Evolutionary conservation across 2,329 filamentous ascomycete species (phyloP).

Genomic region (Aureobasidium pullulans): DNA sequence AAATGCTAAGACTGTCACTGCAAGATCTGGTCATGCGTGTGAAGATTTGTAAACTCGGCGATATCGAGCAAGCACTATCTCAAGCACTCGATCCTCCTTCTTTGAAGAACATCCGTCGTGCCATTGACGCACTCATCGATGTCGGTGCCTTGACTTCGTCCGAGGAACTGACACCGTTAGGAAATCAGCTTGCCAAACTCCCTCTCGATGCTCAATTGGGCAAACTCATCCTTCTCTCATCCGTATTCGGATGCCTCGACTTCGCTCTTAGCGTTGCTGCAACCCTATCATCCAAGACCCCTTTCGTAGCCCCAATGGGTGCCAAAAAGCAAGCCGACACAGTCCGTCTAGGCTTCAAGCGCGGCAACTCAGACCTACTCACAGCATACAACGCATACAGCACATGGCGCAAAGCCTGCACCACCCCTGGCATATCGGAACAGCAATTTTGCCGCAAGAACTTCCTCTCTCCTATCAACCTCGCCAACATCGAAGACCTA

Average conservation of each 20-base stretch:
- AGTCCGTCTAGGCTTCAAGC: slow-evolving; percentile 69
- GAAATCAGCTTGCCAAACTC: slow-evolving; percentile 76
- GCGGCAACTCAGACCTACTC: slow-evolving; percentile 82
- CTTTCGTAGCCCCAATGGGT: slow-evolving; percentile 80
- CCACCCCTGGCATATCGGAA: slow-evolving; percentile 63
- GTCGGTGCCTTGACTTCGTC: slow-evolving; percentile 75
- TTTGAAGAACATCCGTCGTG: slow-evolving; percentile 83
- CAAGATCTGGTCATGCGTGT: slow-evolving; percentile 94
- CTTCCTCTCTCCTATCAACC: slow-evolving; percentile 80
- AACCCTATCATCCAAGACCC: slow-evolving; percentile 88
- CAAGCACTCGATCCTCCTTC: slow-evolving; percentile 86
- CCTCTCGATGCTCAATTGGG: slow-evolving; percentile 92
- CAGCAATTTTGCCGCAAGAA: slow-evolving; percentile 92
- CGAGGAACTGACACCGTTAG: slow-evolving; percentile 82
- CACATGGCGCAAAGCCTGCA: slow-evolving; percentile 78
- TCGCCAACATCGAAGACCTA: slow-evolving; percentile 88
- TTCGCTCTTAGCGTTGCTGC: slow-evolving; percentile 87
- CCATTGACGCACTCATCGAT: slow-evolving; percentile 87
- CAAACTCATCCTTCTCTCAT: slow-evolving; percentile 81
- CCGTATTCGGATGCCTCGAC: slow-evolving; percentile 84
- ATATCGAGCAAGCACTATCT: slow-evolving; percentile 81
- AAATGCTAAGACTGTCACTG: slow-evolving; percentile 87
- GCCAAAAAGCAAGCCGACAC: slow-evolving; percentile 75
- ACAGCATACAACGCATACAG: slow-evolving; percentile 92
- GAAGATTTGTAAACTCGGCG: slow-evolving; percentile 93